phyloP scores from a whole-genome alignment of 2,329 filamentous ascomycete genomes.

The Aspergillus phoenicis region DNA sequence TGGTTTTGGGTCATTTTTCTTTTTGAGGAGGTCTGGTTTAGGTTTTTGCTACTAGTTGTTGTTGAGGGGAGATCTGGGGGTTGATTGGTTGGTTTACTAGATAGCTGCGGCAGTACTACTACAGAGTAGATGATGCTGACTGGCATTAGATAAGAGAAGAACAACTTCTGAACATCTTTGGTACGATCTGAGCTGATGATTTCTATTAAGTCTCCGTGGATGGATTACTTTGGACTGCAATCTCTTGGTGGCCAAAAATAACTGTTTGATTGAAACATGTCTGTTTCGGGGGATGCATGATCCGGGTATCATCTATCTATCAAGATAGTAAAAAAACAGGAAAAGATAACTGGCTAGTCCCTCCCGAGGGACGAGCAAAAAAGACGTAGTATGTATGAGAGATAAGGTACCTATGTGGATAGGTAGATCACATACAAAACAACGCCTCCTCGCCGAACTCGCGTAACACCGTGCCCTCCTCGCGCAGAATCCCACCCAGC shows the following conservation, averaged over 20 bases:
- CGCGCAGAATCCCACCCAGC: conserved; percentile 72
- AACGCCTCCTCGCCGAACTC: conserved; percentile 80
- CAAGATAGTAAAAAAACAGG: not conserved
- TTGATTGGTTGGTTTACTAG: too few relatives aligned
- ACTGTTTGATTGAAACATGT: not conserved
- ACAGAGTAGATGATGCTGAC: too few relatives aligned
- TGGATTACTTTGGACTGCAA: not conserved
- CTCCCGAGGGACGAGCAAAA: not conserved
- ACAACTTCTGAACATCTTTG: too few relatives aligned
- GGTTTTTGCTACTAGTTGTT: not conserved
- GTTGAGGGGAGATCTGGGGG: too few relatives aligned
- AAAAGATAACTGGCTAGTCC: not conserved
- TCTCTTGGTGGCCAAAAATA: not conserved
- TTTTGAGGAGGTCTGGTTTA: not conserved
- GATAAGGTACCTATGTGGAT: not conserved
- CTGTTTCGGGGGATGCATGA: not conserved
- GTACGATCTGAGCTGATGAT: too few relatives aligned
- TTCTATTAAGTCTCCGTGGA: too few relatives aligned
- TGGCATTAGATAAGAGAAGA: too few relatives aligned
- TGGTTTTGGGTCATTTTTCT: not conserved
- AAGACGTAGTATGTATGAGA: not conserved
- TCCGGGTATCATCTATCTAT: not conserved
- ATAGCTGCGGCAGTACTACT: too few relatives aligned
- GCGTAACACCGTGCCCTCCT: conserved; percentile 70
- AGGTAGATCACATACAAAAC: conserved; percentile 63